Percentiles rank a stretch among this genome's conserved stretches.
Evolutionary conservation across 495 filamentous ascomycete species (phyloP).

Genomic region (Halenospora varia): DNA sequence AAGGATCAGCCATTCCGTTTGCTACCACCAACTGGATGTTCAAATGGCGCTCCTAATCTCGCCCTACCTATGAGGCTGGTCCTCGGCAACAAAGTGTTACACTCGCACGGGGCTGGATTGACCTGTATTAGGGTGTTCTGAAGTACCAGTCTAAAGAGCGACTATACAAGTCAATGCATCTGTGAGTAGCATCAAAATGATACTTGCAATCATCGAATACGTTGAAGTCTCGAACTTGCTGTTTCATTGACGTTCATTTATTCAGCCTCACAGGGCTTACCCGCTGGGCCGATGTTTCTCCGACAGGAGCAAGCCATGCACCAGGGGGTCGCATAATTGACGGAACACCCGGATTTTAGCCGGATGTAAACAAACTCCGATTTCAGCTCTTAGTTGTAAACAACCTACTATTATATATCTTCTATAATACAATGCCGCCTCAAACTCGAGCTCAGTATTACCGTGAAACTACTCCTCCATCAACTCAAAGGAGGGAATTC

Average conservation of each 20-base stretch:
- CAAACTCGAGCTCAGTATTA: neutral
- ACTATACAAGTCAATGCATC: neutral
- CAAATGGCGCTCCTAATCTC: neutral
- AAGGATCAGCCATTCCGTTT: conserved; percentile 5
- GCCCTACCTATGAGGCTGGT: neutral
- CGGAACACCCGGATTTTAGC: neutral
- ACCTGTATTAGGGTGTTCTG: neutral
- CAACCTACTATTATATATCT: neutral
- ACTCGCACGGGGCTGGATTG: neutral
- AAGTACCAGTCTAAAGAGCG: neutral
- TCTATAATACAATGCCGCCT: neutral
- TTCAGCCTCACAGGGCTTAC: neutral
- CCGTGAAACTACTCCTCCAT: neutral
- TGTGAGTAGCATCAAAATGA: neutral
- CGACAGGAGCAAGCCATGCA: neutral
- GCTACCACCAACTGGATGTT: too few relatives aligned
- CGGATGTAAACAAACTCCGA: neutral
- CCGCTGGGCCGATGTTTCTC: neutral
- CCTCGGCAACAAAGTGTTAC: neutral
- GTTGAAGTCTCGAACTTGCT: neutral
- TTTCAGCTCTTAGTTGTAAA: neutral
- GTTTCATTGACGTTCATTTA: neutral
- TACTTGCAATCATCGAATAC: neutral
- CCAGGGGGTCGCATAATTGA: neutral
- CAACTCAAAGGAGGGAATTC: neutral